phyloP scores from a whole-genome alignment of 495 filamentous ascomycete genomes.

The Talaromyces liani region DNA sequence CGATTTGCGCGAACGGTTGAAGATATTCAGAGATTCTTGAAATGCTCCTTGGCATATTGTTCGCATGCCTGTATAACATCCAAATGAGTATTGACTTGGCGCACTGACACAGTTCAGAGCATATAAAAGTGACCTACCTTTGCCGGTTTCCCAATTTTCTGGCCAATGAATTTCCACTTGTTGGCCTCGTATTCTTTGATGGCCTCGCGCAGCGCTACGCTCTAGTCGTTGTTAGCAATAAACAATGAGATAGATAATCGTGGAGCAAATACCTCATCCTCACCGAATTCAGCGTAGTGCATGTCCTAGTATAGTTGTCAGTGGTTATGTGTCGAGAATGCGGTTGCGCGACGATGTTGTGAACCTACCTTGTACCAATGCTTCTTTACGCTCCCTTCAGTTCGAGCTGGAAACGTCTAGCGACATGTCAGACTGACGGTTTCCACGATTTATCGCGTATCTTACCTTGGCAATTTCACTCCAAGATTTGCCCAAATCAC shows the following conservation, averaged over 20 bases:
- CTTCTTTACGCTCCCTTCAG: slow-evolving; percentile 97
- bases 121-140: slow-evolving; percentile 52
- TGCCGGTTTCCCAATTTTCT: slow-evolving; percentile 94
- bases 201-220: slow-evolving; percentile 75
- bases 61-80: slow-evolving; percentile 70
- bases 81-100: slow-evolving; percentile 6
- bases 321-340: slow-evolving; percentile 8
- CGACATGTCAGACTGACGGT: slow-evolving; percentile 13
- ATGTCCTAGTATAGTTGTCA: slow-evolving; percentile 61
- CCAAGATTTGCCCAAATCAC: slow-evolving; percentile 90
- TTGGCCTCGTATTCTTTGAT: slow-evolving; percentile 98
- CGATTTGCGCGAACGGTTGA: background rate
- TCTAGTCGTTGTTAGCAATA: slow-evolving; percentile 46
- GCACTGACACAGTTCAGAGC: background rate
- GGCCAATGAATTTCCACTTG: slow-evolving; percentile 96
- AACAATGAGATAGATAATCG: slow-evolving; percentile 7
- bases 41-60: slow-evolving; percentile 97
- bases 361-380: slow-evolving; percentile 93
- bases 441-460: background rate
- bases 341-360: background rate
- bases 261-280: slow-evolving; percentile 73
- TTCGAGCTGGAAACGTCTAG: slow-evolving; percentile 85
- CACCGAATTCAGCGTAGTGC: slow-evolving; percentile 98
- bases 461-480: slow-evolving; percentile 92
- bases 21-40: slow-evolving; percentile 47